These are phyloP conservation scores for Saccharomyces eubayanus DNA, from an alignment of 805 yeast species.

Conservation along the genomic window DNA sequence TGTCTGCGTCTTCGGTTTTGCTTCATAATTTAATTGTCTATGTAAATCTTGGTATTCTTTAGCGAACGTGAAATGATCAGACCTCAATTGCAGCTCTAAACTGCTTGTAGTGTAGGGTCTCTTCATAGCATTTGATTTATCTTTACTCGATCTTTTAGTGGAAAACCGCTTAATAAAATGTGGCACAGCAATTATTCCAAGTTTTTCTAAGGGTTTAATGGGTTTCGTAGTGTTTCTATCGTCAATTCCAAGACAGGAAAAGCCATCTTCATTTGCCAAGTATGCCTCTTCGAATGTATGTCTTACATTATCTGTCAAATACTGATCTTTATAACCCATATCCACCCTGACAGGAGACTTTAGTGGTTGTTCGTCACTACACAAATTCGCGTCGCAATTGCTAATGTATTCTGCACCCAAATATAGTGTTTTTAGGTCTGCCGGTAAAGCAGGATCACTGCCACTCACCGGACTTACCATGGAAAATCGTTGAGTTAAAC, in stretches of 20 bases:
- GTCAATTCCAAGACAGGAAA: neutral
- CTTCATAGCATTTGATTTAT: neutral
- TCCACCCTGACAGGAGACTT: neutral
- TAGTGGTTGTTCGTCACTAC: neutral
- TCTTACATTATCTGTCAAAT: neutral
- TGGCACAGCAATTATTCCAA: slow-evolving; percentile 10
- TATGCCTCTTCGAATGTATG: neutral
- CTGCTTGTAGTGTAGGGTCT: slow-evolving; percentile 13
- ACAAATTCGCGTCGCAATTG: neutral
- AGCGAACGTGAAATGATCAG: slow-evolving; percentile 13
- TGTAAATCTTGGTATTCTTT: slow-evolving; percentile 29
- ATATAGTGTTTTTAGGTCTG: slow-evolving; percentile 6
- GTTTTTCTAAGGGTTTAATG: slow-evolving; percentile 1
- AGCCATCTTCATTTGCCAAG: neutral
- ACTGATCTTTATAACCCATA: neutral
- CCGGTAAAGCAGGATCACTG: neutral
- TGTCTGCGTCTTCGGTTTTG: neutral
- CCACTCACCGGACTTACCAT: neutral
- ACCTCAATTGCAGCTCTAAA: slow-evolving; percentile 13
- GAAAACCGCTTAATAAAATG: slow-evolving; percentile 7
- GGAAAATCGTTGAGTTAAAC: neutral
- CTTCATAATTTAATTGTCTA: slow-evolving; percentile 6
- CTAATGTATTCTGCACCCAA: slow-evolving; percentile 6
- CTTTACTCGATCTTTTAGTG: neutral
- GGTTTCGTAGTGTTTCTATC: neutral